Evolutionary conservation across 208 protist species (phyloP).

Genomic region (Acanthamoeba triangularis): DNA sequence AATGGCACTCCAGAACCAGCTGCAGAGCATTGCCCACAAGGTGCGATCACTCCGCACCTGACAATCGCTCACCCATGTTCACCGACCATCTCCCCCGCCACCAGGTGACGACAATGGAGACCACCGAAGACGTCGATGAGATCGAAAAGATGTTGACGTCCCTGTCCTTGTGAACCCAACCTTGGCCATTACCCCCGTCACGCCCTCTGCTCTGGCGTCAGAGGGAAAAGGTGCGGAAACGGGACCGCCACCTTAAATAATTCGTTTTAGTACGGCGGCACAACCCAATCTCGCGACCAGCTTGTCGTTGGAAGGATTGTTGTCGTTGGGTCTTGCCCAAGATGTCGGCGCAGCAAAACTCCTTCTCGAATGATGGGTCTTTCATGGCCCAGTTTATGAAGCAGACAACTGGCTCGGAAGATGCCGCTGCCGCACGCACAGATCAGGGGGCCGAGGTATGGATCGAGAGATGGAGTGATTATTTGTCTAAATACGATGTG

Average conservation of each 20-base stretch:
- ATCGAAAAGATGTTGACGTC: slow-evolving; percentile 38
- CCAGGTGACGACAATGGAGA: slow-evolving; percentile 9
- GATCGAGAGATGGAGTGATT: too few species aligned
- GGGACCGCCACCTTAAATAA: neutral
- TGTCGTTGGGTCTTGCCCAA: too few species aligned
- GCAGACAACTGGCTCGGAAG: neutral
- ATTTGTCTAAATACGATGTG: too few species aligned
- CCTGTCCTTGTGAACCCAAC: neutral
- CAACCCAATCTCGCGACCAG: too few species aligned
- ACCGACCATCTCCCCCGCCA: neutral
- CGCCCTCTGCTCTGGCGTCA: too few species aligned
- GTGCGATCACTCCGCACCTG: neutral
- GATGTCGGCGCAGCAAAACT: slow-evolving; percentile 7
- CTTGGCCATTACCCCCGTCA: too few species aligned
- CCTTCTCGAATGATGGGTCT: slow-evolving; percentile 75
- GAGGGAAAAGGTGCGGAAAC: neutral
- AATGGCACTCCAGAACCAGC: neutral
- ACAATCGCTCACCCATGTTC: too few species aligned
- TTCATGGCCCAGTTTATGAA: slow-evolving; percentile 71
- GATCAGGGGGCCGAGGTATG: slow-evolving; percentile 6
- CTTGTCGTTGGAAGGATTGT: too few species aligned
- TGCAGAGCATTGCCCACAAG: slow-evolving; percentile 34
- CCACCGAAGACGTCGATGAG: slow-evolving; percentile 31
- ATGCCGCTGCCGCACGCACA: neutral
- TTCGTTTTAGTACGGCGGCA: neutral